Base-by-base conservation (phyloP, 2,329 filamentous ascomycete genomes). In the Eutypa lata region DNA sequence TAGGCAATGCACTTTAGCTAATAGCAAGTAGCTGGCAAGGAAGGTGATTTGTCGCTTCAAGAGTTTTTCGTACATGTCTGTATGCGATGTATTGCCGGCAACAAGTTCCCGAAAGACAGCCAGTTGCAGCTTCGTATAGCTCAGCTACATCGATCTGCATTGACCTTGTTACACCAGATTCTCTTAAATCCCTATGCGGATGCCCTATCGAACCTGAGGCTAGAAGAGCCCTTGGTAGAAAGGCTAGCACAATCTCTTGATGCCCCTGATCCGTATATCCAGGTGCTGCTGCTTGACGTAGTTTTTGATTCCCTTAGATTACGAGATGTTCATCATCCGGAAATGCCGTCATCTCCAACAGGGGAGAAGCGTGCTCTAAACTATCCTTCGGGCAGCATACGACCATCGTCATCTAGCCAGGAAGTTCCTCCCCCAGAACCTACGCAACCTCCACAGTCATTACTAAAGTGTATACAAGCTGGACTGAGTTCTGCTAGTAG, bases 391-490 rank as follows among this genome's bases (percentile, higher is more conserved):
- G 72, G 73, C 14, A 70, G 66, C 48, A 67, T 72, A 38, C 68
- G 73, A 13, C 62, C 65, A 13, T 76, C 78, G 1, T 61, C 75
- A 19, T 62, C 65, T 3, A 65, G 65, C 8, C 65, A 61, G 60
- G 59, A 68, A 49, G 52, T 62, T 54, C 33, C 63, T 49, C 43
- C 58, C 21, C 14, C 22, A 38, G 55, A 63, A 22, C 19, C 58
- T 5, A 65, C 65, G 26, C 81, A 86, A 3, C 89, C 90, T 19
- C 85, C 89, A 2, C 74, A 83, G 16, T 76, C 86, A 35, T 72
- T 99, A n/a, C 80, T 94, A n/a, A 87, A 89, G 57, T 96, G 90
- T 65, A 78, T 99, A 13, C 86, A 91, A 55, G 83, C 86, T 45
- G 94, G 91, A 0, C 86, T 99, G 48, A 85, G 88, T 51, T 89